A percentile compares a stretch with the other conserved stretches of the same genome.
Evolutionary conservation across 2,329 filamentous ascomycete genomes (phyloP).

Genomic region (Basipetospora sp.): DNA sequence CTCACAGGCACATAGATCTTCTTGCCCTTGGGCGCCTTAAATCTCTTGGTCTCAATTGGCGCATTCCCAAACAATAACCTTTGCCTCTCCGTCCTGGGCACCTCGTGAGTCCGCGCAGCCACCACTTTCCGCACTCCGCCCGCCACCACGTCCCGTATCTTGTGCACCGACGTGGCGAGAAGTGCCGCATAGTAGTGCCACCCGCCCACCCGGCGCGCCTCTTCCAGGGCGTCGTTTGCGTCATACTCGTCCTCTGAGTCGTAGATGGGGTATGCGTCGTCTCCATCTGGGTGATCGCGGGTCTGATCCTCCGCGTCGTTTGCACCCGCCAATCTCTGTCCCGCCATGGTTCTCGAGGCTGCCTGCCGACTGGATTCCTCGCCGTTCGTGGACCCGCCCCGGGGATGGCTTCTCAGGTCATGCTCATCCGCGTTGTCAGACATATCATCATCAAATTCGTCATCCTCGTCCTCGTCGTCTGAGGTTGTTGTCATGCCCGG

Average conservation of each 20-base stretch:
- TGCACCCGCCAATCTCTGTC: conserved; percentile 18
- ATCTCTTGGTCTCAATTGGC: conserved; percentile 41
- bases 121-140: conserved; percentile 28
- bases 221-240: conserved; percentile 59
- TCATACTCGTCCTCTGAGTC: conserved; percentile 72
- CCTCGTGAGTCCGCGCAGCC: conserved; percentile 36
- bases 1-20: conserved; percentile 91
- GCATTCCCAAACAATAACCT: conserved; percentile 38
- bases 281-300: conserved; percentile 39
- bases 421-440: background rate
- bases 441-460: conserved; percentile 34
- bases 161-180: conserved; percentile 5
- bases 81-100: conserved; percentile 43
- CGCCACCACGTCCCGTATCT: conserved; percentile 2
- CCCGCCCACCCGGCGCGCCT: conserved; percentile 62
- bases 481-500: conserved; percentile 57
- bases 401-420: conserved; percentile 7
- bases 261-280: conserved; percentile 72
- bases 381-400: background rate
- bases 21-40: conserved; percentile 68
- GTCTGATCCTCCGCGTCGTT: conserved; percentile 73
- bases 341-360: conserved; percentile 13
- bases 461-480: conserved; percentile 53
- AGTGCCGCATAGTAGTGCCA: conserved; percentile 56
- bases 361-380: conserved; percentile 24